A percentile compares a stretch with the other conserved stretches of the same genome.
phyloP scores from a whole-genome alignment of 768 basidiomycete species.

The Mycena floridula region DNA sequence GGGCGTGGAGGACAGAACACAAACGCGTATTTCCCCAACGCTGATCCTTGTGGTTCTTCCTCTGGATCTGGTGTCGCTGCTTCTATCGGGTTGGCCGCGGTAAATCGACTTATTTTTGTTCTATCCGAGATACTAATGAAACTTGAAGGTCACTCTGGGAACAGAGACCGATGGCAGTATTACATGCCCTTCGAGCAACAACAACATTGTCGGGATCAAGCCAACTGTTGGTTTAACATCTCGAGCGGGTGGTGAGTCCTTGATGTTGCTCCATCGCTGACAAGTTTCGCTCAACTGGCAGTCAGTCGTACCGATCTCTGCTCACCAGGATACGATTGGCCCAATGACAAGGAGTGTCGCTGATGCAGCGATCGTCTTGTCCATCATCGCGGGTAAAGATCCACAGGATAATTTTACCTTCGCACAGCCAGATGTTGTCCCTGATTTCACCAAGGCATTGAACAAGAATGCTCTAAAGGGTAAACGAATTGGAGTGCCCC shows the following conservation, averaged over 20 bases:
- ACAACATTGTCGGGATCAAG: conserved; percentile 55
- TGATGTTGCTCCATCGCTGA: not conserved
- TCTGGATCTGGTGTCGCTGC: conserved; percentile 34
- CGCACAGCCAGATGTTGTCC: conserved; percentile 43
- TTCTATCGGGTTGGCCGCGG: conserved; percentile 36
- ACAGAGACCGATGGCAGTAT: conserved; percentile 53
- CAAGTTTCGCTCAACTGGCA: not conserved
- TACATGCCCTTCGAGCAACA: conserved; percentile 42
- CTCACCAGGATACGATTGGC: conserved; percentile 54
- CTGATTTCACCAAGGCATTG: conserved; percentile 51
- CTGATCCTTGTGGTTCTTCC: conserved; percentile 33
- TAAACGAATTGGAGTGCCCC: conserved; percentile 49
- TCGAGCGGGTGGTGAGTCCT: conserved; percentile 44
- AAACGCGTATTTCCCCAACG: conserved; percentile 32
- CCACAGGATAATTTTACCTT: conserved; percentile 50
- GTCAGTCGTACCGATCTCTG: conserved; percentile 50
- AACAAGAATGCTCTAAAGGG: conserved; percentile 40
- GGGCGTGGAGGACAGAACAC: conserved; percentile 41
- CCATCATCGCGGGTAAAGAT: conserved; percentile 50
- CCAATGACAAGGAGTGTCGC: conserved; percentile 48
- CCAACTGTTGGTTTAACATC: conserved; percentile 57
- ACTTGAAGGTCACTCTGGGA: too few relatives aligned
- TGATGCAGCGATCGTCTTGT: conserved; percentile 50
- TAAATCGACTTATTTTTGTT: too few relatives aligned
- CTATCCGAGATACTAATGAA: too few relatives aligned